A percentile compares a stretch with the other conserved stretches of the same genome.
Conservation (phyloP, 805 yeast genomes). For the Candida nemodendra region DNA sequence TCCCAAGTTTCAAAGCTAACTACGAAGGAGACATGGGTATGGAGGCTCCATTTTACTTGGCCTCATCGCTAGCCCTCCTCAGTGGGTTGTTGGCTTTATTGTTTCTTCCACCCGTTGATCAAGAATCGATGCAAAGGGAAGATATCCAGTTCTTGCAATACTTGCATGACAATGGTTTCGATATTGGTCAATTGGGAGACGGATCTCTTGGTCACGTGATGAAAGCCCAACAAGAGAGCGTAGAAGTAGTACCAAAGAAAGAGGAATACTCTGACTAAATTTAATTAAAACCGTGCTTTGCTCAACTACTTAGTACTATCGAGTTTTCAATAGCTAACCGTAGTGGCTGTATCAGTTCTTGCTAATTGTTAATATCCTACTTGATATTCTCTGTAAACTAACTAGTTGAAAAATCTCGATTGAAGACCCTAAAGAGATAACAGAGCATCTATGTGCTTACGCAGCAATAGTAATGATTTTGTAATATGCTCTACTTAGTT, state of each 20-base stretch:
- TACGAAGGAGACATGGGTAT: conserved; percentile 62
- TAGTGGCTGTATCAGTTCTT: no score
- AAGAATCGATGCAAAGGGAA: conserved; percentile 76
- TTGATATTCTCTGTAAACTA: no score
- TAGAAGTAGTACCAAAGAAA: background rate
- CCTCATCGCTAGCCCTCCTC: conserved; percentile 72
- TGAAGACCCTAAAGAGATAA: no score
- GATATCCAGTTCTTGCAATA: conserved; percentile 70
- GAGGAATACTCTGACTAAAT: no score
- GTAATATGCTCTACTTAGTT: no score
- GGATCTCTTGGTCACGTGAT: conserved; percentile 26
- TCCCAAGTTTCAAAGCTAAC: conserved; percentile 72
- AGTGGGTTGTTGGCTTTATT: conserved; percentile 69
- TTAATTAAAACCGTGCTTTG: no score
- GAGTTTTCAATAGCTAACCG: no score
- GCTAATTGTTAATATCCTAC: no score
- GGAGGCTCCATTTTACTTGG: conserved; percentile 78
- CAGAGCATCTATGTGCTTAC: no score
- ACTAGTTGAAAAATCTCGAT: no score
- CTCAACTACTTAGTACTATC: no score
- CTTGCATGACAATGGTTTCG: conserved; percentile 68
- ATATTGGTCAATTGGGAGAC: conserved; percentile 54
- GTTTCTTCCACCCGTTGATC: conserved; percentile 78
- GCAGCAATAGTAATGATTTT: no score
- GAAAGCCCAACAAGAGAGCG: conserved; percentile 6